phyloP scores from a whole-genome alignment of 257 asterid genomes.

The Gentiana straminea region DNA sequence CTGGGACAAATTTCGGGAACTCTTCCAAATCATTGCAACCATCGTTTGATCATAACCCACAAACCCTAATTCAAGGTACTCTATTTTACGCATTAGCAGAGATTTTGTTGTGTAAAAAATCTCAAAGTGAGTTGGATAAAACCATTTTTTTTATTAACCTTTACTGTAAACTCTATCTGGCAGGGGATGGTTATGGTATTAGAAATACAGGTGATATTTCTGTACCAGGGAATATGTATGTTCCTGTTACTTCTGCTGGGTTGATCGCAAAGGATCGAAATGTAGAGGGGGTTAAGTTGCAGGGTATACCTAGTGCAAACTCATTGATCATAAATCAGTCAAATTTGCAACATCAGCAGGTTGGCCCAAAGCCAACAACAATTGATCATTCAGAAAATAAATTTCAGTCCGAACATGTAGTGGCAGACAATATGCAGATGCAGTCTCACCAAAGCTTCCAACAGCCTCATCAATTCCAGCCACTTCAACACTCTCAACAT shows the following conservation, averaged over 20 bases:
- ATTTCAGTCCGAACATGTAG: conserved; percentile 41
- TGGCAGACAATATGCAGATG: conserved; percentile 30
- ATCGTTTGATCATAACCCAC: conserved; percentile 60
- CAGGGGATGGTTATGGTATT: conserved; percentile 76
- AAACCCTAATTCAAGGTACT: conserved; percentile 53
- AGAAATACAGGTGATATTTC: conserved; percentile 42
- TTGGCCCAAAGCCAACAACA: conserved; percentile 34
- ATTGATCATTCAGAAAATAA: conserved; percentile 46
- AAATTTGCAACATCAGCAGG: conserved; percentile 40
- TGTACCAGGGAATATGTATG: conserved; percentile 55
- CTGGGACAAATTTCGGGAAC: conserved; percentile 44
- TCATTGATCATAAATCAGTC: conserved; percentile 43
- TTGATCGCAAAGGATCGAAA: conserved; percentile 40
- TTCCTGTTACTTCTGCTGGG: conserved; percentile 46
- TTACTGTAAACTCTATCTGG: conserved; percentile 17
- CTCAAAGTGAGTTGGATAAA: background rate
- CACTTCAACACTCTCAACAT: conserved; percentile 41
- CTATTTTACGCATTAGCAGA: background rate
- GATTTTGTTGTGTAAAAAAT: background rate
- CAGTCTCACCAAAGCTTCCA: conserved; percentile 47
- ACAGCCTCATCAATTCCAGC: conserved; percentile 58
- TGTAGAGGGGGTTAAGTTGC: conserved; percentile 39
- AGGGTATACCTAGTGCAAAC: conserved; percentile 42
- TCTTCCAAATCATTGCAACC: conserved; percentile 45
- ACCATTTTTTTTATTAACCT: conserved; percentile 5